Evolutionary conservation across 2,329 filamentous ascomycete species (phyloP).

Genomic region (Trichoderma sp.): DNA sequence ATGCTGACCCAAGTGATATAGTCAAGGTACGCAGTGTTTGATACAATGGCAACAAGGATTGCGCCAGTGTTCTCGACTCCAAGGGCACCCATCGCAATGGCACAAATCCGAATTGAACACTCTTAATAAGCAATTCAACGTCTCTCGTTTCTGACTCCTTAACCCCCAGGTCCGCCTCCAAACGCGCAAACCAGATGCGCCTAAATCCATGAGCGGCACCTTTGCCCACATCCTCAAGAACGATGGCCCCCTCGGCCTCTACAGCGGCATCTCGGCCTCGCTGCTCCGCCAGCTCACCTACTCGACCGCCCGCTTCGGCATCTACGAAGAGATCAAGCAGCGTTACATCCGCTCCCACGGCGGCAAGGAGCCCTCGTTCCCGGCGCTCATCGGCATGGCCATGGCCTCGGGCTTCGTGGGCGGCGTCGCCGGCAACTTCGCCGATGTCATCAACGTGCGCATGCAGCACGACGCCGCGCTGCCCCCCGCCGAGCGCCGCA

Average conservation of each 20-base stretch:
- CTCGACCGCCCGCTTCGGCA: conserved; percentile 92
- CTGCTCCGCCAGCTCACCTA: conserved; percentile 94
- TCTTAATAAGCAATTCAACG: neutral
- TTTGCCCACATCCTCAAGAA: conserved; percentile 78
- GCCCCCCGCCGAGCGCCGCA: conserved; percentile 71
- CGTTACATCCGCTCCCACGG: conserved; percentile 54
- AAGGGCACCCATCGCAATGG: neutral
- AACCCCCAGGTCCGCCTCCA: conserved; percentile 76
- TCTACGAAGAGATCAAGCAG: conserved; percentile 92
- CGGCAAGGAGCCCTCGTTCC: conserved; percentile 64
- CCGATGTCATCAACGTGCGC: conserved; percentile 94
- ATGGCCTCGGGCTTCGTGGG: conserved; percentile 83
- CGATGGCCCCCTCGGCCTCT: conserved; percentile 80
- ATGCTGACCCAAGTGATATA: conserved; percentile 23
- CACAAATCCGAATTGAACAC: neutral
- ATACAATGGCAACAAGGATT: neutral
- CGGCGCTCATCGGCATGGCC: conserved; percentile 80
- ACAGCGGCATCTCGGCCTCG: conserved; percentile 89
- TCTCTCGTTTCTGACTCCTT: conserved; percentile 26
- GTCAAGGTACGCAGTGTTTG: conserved; percentile 31
- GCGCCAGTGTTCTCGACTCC: conserved; percentile 11
- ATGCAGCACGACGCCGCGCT: conserved; percentile 94
- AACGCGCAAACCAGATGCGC: conserved; percentile 75
- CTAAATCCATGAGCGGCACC: conserved; percentile 82
- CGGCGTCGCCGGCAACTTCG: conserved; percentile 88